These are phyloP conservation scores for Melocanna baccifera DNA, from an alignment of 176 grass and related monocot species.

Conservation along the genomic window DNA sequence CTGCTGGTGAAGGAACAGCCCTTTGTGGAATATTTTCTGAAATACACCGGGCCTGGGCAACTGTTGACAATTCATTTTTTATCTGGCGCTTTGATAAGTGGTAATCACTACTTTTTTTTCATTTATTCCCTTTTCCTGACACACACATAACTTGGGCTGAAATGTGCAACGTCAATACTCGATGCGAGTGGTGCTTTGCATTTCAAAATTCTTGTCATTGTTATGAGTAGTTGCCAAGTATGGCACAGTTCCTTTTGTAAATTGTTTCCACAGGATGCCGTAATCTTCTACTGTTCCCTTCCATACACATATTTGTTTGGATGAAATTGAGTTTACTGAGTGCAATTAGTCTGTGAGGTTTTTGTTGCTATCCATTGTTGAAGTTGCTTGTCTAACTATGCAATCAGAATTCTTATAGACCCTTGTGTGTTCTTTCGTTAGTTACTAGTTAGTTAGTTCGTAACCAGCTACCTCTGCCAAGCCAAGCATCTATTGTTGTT, in stretches of 20 bases:
- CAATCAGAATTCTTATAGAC: not conserved
- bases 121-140: not conserved
- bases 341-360: not conserved
- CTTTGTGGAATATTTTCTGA: conserved; percentile 92
- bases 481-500: conserved; percentile 2
- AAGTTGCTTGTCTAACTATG: conserved; percentile 13
- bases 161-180: not conserved
- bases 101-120: conserved; percentile 38
- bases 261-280: not conserved
- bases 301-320: not conserved
- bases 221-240: not conserved
- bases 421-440: not conserved
- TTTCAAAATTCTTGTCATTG: not conserved
- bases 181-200: not conserved
- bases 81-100: conserved; percentile 95
- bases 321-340: not conserved
- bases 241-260: not conserved
- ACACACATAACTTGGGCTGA: not conserved
- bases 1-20: conserved; percentile 91
- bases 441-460: not conserved
- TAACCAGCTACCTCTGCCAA: not conserved
- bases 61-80: conserved; percentile 94
- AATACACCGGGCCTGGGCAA: conserved; percentile 88
- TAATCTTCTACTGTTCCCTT: not conserved
- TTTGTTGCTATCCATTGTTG: not conserved